Conservation (phyloP, 2,329 filamentous ascomycete genomes). For the Raffaelea deltoideospora region DNA sequence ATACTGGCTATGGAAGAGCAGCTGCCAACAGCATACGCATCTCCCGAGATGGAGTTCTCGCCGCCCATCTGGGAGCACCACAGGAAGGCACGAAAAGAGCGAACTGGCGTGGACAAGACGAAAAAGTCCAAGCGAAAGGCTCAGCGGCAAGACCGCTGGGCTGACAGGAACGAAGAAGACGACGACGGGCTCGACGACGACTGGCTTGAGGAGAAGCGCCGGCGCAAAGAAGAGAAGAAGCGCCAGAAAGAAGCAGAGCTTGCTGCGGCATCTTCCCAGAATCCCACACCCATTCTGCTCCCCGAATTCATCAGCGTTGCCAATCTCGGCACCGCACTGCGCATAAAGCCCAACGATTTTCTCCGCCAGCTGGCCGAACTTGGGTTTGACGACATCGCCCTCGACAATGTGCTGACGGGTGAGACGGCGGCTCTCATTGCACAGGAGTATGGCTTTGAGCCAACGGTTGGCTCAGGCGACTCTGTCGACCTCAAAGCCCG, state of each 20-base stretch:
- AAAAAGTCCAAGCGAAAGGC: constrained; percentile 1
- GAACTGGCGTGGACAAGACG: neutral
- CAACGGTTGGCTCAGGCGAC: constrained; percentile 54
- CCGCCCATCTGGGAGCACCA: too few relatives aligned
- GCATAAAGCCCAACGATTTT: constrained; percentile 56
- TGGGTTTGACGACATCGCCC: constrained; percentile 73
- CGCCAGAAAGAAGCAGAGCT: constrained; percentile 21
- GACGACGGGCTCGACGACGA: constrained; percentile 18
- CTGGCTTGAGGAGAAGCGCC: constrained; percentile 22
- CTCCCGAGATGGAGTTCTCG: too few relatives aligned
- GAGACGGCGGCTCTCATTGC: constrained; percentile 85
- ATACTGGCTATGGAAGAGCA: too few relatives aligned
- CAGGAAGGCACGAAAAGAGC: neutral
- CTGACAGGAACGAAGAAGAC: constrained; percentile 6
- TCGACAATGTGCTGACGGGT: constrained; percentile 75
- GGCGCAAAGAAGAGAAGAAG: constrained; percentile 26
- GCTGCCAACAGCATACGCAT: too few relatives aligned
- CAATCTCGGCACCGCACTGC: constrained; percentile 62
- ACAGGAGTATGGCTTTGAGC: constrained; percentile 84
- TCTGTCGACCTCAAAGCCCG: constrained; percentile 56
- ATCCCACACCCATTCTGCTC: constrained; percentile 50
- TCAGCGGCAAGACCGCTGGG: neutral
- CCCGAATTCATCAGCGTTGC: constrained; percentile 87
- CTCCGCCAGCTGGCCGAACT: constrained; percentile 63
- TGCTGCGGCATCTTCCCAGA: constrained; percentile 23